Evolutionary conservation across 495 filamentous ascomycete genomes (phyloP).

Genomic region (Corynascus novoguineensis): DNA sequence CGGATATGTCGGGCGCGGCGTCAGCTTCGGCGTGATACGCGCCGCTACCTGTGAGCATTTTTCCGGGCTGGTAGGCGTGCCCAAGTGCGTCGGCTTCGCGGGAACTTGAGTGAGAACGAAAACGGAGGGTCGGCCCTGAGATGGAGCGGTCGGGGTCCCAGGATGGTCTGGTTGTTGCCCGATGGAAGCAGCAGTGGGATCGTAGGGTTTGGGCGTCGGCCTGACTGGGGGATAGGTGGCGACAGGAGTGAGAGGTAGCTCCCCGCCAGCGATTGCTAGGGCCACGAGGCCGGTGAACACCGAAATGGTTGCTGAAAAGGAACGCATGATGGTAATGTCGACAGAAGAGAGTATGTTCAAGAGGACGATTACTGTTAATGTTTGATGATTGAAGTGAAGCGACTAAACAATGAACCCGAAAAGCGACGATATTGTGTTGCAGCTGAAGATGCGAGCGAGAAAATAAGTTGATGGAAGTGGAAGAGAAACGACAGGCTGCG

Average conservation of each 20-base stretch:
- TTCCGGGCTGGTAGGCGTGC: neutral
- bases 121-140: neutral
- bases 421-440: neutral
- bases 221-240: neutral
- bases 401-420: conserved; percentile 3
- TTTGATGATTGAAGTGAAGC: neutral
- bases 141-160: neutral
- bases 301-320: neutral
- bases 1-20: conserved; percentile 7
- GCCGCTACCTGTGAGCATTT: conserved; percentile 4
- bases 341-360: neutral
- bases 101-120: conserved; percentile 1
- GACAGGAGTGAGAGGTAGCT: conserved; percentile 6
- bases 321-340: conserved; percentile 6
- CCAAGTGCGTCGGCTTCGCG: neutral
- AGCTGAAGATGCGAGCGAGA: conserved; percentile 8
- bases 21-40: conserved; percentile 3
- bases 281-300: conserved; percentile 6
- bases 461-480: neutral
- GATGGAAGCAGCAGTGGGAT: neutral
- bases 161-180: neutral
- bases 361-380: neutral
- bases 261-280: neutral
- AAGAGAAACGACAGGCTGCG: neutral
- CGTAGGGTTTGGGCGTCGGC: neutral